phyloP scores from a whole-genome alignment of 352 stramenopile genomes.

The Globisporangium yorkense region DNA sequence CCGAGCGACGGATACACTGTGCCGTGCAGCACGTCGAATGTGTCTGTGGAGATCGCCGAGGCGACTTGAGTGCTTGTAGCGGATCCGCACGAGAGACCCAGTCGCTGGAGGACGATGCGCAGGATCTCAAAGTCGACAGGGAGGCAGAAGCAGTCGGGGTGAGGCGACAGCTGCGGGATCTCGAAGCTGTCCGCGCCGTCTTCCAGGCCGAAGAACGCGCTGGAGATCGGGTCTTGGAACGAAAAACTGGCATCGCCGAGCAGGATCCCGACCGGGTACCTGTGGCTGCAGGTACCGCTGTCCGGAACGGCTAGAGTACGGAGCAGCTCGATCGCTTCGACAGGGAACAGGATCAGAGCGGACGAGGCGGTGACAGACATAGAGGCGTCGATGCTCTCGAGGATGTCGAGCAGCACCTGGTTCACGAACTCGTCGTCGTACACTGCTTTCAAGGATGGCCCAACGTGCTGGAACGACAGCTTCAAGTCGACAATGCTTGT shows the following conservation, averaged over 20 bases:
- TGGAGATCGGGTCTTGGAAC: constrained; percentile 55
- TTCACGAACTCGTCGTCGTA: constrained; percentile 41
- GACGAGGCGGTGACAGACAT: constrained; percentile 13
- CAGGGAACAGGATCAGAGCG: constrained; percentile 61
- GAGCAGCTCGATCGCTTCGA: constrained; percentile 59
- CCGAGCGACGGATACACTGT: neutral
- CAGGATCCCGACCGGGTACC: constrained; percentile 21
- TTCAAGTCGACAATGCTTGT: constrained; percentile 47
- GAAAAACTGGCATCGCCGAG: constrained; percentile 62
- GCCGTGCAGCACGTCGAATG: constrained; percentile 63
- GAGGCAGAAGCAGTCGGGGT: constrained; percentile 79
- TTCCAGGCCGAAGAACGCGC: constrained; percentile 32
- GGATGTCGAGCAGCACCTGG: constrained; percentile 25
- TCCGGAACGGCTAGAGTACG: constrained; percentile 19
- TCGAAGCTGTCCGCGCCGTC: constrained; percentile 21
- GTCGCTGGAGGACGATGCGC: constrained; percentile 28
- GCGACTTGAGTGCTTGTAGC: constrained; percentile 14
- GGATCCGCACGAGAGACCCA: neutral
- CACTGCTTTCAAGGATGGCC: constrained; percentile 16
- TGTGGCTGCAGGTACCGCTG: neutral
- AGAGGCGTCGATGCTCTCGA: constrained; percentile 18
- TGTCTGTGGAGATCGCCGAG: constrained; percentile 48
- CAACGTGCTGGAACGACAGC: constrained; percentile 23
- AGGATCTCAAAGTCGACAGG: constrained; percentile 75
- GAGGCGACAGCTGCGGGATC: constrained; percentile 69